A percentile compares a stretch with the other conserved stretches of the same genome.
Conservation (phyloP, 2,329 filamentous ascomycete genomes). For the Fusarium agapanthi region DNA sequence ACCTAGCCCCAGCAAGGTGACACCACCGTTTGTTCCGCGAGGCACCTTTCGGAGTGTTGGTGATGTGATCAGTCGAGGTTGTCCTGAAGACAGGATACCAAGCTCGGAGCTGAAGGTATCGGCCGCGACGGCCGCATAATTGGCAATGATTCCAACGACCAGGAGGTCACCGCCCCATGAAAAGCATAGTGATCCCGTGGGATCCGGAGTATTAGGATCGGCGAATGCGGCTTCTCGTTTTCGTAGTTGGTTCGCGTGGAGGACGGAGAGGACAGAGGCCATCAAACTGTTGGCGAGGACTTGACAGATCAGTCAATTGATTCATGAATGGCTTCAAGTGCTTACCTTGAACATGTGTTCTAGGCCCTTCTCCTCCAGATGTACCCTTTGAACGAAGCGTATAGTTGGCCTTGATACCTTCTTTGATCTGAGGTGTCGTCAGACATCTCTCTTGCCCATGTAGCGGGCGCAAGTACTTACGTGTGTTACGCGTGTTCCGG, state of each 20-base stretch:
- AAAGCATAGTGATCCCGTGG: slow-evolving; percentile 61
- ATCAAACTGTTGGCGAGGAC: slow-evolving; percentile 88
- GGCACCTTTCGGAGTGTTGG: slow-evolving; percentile 80
- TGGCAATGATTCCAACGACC: slow-evolving; percentile 73
- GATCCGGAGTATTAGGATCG: slow-evolving; percentile 44
- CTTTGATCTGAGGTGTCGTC: slow-evolving; percentile 72
- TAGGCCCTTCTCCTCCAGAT: slow-evolving; percentile 80
- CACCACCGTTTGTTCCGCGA: slow-evolving; percentile 91
- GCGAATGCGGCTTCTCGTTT: slow-evolving; percentile 54
- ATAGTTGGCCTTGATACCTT: slow-evolving; percentile 82
- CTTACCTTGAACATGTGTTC: slow-evolving; percentile 81
- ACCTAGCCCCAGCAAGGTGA: slow-evolving; percentile 76
- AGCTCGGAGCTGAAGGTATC: slow-evolving; percentile 97
- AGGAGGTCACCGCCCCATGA: slow-evolving; percentile 70
- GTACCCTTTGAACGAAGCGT: slow-evolving; percentile 80
- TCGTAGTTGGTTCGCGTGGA: slow-evolving; percentile 68
- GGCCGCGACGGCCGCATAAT: slow-evolving; percentile 90
- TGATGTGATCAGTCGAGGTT: slow-evolving; percentile 87
- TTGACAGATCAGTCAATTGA: slow-evolving; percentile 36
- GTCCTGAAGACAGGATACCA: slow-evolving; percentile 81
- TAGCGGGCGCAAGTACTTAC: slow-evolving; percentile 52
- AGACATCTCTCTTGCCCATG: neutral
- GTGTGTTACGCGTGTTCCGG: slow-evolving; percentile 85
- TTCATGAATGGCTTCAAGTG: neutral
- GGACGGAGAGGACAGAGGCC: slow-evolving; percentile 70